Percentiles rank a stretch among this genome's conserved stretches.
Evolutionary conservation across 2,329 filamentous ascomycete species (phyloP).

Genomic region (Nectriaceae sp.): DNA sequence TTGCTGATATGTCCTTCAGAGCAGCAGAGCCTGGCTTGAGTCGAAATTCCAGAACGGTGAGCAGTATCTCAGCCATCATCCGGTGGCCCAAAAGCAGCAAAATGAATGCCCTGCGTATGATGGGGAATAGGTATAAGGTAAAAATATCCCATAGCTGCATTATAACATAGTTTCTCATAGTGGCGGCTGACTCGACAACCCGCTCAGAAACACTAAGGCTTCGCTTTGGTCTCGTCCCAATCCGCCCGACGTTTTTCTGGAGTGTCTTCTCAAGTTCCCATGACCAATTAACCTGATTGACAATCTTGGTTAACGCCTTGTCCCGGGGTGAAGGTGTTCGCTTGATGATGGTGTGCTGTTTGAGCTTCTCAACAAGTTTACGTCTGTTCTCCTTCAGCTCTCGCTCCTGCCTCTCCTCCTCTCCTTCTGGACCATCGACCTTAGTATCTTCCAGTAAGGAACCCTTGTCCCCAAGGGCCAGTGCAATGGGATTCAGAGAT

Average conservation of each 20-base stretch:
- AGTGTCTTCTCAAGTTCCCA: slow-evolving; percentile 84
- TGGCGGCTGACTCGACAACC: slow-evolving; percentile 89
- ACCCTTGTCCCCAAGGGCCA: slow-evolving; percentile 78
- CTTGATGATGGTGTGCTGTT: slow-evolving; percentile 80
- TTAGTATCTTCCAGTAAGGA: slow-evolving; percentile 37
- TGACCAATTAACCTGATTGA: slow-evolving; percentile 95
- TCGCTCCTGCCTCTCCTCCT: slow-evolving; percentile 68
- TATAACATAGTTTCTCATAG: slow-evolving; percentile 75
- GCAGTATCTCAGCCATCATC: slow-evolving; percentile 74
- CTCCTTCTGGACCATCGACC: slow-evolving; percentile 62
- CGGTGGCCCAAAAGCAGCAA: slow-evolving; percentile 78
- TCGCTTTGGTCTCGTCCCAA: slow-evolving; percentile 79
- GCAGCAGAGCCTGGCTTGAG: slow-evolving; percentile 76
- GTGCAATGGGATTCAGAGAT: slow-evolving; percentile 83
- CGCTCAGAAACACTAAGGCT: slow-evolving; percentile 91
- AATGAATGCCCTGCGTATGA: slow-evolving; percentile 74
- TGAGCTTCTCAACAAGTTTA: slow-evolving; percentile 80
- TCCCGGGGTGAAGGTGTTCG: slow-evolving; percentile 81
- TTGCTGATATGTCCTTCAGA: slow-evolving; percentile 93
- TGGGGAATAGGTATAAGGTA: slow-evolving; percentile 75
- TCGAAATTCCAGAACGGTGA: slow-evolving; percentile 83
- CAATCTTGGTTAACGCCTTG: slow-evolving; percentile 73
- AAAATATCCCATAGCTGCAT: slow-evolving; percentile 70
- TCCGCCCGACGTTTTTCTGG: slow-evolving; percentile 85
- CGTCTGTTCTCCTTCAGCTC: slow-evolving; percentile 60